Conservation (phyloP, 306 rosid genomes). For the Cicer pinnatifidum region DNA sequence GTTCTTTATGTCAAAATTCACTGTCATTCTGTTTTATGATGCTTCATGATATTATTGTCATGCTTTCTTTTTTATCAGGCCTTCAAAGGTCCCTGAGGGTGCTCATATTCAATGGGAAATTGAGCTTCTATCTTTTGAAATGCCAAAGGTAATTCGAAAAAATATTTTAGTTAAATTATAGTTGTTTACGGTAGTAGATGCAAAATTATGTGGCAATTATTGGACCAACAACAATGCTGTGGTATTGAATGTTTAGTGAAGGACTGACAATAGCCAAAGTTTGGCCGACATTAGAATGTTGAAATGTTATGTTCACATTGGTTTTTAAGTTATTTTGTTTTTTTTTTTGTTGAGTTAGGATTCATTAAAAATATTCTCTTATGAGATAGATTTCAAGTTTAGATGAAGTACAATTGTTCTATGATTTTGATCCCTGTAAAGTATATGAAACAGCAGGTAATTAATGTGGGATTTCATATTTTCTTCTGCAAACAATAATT, state of each 20-base stretch:
- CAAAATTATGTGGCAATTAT: neutral
- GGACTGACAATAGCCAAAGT: constrained; percentile 5
- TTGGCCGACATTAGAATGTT: constrained; percentile 24
- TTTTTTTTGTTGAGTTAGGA: constrained; percentile 5
- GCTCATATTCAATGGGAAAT: constrained; percentile 94
- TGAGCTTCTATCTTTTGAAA: constrained; percentile 93
- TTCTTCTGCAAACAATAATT: constrained; percentile 26
- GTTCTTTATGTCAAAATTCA: constrained; percentile 4
- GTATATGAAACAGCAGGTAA: constrained; percentile 10
- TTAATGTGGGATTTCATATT: constrained; percentile 6
- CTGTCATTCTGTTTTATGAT: constrained; percentile 37
- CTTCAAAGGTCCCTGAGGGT: constrained; percentile 83
- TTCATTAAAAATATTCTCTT: constrained; percentile 10
- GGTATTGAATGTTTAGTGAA: constrained; percentile 2
- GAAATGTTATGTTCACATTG: constrained; percentile 27
- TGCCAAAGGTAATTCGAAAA: constrained; percentile 67
- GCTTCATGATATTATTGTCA: constrained; percentile 37
- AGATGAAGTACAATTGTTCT: constrained; percentile 25
- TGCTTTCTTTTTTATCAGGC: constrained; percentile 58
- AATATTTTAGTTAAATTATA: constrained; percentile 36
- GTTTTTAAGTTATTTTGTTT: neutral
- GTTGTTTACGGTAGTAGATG: constrained; percentile 9
- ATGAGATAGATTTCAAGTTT: constrained; percentile 32
- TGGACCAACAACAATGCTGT: neutral
- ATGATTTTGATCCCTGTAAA: constrained; percentile 29